These are phyloP conservation scores for Penicillium pancosmium DNA, from an alignment of 495 filamentous ascomycete species.

Conservation along the genomic window DNA sequence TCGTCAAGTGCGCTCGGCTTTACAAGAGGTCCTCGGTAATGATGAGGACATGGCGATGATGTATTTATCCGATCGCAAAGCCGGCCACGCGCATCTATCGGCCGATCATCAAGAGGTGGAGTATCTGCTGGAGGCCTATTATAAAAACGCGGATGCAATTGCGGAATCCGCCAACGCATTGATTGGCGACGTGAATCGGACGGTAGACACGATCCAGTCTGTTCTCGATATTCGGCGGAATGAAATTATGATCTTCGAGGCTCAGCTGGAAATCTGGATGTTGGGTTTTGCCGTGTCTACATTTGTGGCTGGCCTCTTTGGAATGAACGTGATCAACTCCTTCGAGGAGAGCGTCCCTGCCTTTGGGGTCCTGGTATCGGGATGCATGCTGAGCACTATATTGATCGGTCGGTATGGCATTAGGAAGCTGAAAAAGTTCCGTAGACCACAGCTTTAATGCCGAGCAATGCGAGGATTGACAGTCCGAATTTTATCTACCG, in stretches of 20 bases:
- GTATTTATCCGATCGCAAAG: constrained; percentile 44
- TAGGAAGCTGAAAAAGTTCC: constrained; percentile 23
- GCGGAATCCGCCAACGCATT: constrained; percentile 28
- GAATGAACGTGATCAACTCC: constrained; percentile 40
- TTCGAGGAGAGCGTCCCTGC: constrained; percentile 31
- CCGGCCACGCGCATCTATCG: constrained; percentile 28
- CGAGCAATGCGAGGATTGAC: not conserved
- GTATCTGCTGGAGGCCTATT: constrained; percentile 39
- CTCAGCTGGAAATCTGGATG: constrained; percentile 36
- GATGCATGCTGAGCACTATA: constrained; percentile 18
- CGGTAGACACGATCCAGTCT: constrained; percentile 29
- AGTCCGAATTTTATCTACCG: not conserved
- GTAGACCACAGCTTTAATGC: constrained; percentile 23
- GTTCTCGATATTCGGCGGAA: constrained; percentile 37
- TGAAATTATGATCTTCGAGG: constrained; percentile 40
- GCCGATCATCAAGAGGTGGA: constrained; percentile 40
- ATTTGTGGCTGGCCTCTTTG: constrained; percentile 36
- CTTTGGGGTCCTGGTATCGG: constrained; percentile 25
- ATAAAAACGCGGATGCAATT: constrained; percentile 34
- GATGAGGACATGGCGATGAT: constrained; percentile 46
- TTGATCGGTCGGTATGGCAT: constrained; percentile 28
- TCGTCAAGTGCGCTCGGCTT: constrained; percentile 29
- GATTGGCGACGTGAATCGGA: constrained; percentile 28
- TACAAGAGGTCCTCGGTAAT: constrained; percentile 32
- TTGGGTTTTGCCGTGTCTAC: constrained; percentile 33